Conservation (phyloP, 202 grass and related monocot genomes). For the Bolboschoenoplectus hybrid region DNA sequence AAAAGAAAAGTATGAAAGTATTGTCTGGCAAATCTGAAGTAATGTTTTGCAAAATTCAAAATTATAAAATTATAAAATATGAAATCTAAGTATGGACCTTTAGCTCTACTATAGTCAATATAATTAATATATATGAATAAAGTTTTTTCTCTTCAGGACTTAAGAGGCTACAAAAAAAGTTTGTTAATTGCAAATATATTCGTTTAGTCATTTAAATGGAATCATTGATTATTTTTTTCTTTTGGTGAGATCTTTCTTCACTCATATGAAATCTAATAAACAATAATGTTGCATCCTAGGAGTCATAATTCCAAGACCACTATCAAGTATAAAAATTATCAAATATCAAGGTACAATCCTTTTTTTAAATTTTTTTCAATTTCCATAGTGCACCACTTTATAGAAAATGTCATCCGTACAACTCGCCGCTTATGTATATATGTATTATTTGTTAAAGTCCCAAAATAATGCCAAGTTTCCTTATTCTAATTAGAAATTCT, state of each 20-base stretch:
- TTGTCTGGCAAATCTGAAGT: background rate
- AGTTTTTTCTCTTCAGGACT: too few relatives aligned
- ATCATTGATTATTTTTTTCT: background rate
- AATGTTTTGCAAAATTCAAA: background rate
- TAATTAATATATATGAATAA: background rate
- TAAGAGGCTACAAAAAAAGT: too few relatives aligned
- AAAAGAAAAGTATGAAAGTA: background rate
- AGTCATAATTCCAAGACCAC: conserved; percentile 36
- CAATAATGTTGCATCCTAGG: conserved; percentile 30
- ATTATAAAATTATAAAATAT: too few relatives aligned
- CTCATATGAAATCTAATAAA: conserved; percentile 24
- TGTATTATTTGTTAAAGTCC: background rate
- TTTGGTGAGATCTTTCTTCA: background rate
- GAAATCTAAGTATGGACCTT: background rate
- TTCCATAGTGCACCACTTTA: conserved; percentile 34
- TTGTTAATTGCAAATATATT: too few relatives aligned
- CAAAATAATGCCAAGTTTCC: background rate
- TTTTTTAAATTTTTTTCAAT: background rate
- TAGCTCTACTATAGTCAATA: background rate
- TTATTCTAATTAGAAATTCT: background rate
- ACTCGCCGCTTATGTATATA: conserved; percentile 16
- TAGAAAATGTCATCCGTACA: conserved; percentile 19
- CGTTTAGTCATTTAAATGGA: too few relatives aligned
- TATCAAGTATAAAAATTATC: background rate
- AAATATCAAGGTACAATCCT: conserved; percentile 13